Percentiles rank a stretch among this genome's conserved stretches.
Evolutionary conservation across 1,284 basidiomycete genomes (phyloP).

Genomic region (Heterobasidion occidentale): DNA sequence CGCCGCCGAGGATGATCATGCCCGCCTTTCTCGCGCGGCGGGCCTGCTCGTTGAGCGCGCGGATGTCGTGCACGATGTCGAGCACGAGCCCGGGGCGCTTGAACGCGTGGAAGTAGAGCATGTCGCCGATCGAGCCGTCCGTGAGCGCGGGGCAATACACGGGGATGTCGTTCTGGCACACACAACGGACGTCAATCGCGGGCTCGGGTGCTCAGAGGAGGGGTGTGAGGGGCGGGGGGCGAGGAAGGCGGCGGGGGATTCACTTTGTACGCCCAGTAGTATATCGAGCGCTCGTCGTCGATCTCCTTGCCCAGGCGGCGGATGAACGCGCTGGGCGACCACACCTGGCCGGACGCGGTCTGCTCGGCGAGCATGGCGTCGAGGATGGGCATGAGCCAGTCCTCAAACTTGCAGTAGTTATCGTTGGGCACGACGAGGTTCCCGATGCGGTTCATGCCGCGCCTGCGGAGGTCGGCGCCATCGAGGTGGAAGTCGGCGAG

Average conservation of each 20-base stretch:
- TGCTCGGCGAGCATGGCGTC: conserved; percentile 92
- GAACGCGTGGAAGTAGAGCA: conserved; percentile 99
- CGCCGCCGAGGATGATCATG: conserved; percentile 97
- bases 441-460: conserved; percentile 96
- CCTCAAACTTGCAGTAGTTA: conserved; percentile 99
- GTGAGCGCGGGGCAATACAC: conserved; percentile 98
- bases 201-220: conserved; percentile 25
- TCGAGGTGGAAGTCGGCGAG: conserved; percentile 91
- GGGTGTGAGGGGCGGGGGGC: too few species aligned
- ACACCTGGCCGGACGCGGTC: conserved; percentile 58
- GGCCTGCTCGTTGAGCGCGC: conserved; percentile 85
- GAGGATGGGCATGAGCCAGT: conserved; percentile 95
- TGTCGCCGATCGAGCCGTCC: conserved; percentile 96
- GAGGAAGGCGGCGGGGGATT: conserved; percentile 27
- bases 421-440: conserved; percentile 97
- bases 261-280: conserved; percentile 99
- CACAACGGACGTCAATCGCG: conserved; percentile 4
- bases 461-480: conserved; percentile 80
- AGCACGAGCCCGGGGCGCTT: conserved; percentile 83
- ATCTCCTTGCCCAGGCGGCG: conserved; percentile 92
- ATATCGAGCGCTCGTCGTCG: conserved; percentile 93
- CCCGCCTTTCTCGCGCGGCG: conserved; percentile 90
- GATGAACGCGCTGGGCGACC: conserved; percentile 96
- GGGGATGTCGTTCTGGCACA: conserved; percentile 85
- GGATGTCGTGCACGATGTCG: conserved; percentile 95